Evolutionary conservation across 129 eudicot species (phyloP).

Genomic region (Escallonia herrerae): DNA sequence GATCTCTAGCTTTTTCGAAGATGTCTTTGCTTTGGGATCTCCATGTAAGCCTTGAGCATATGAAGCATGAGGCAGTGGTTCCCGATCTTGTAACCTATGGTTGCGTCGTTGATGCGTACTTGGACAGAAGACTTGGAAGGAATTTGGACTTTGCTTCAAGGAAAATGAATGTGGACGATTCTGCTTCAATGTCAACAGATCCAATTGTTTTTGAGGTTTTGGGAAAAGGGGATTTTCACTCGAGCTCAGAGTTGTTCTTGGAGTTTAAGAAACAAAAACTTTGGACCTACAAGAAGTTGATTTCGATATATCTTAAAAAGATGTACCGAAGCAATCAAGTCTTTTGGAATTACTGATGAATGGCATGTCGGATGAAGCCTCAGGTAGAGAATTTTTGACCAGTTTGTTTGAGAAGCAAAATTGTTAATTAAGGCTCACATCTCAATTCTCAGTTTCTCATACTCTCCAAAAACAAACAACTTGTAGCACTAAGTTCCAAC

Average conservation of each 20-base stretch:
- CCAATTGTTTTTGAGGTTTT: conserved; percentile 67
- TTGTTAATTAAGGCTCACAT: neutral
- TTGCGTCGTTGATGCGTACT: conserved; percentile 80
- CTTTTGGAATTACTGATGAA: conserved; percentile 76
- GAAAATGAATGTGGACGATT: conserved; percentile 48
- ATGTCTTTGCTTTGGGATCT: conserved; percentile 94
- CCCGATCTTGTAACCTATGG: conserved; percentile 97
- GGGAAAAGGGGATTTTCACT: conserved; percentile 93
- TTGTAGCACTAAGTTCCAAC: too few relatives aligned
- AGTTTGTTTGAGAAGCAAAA: neutral
- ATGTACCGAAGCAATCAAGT: conserved; percentile 61
- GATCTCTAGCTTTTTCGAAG: conserved; percentile 77
- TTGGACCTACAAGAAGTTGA: conserved; percentile 64
- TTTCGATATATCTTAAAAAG: conserved; percentile 55
- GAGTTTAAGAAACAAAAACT: conserved; percentile 40
- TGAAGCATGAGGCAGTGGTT: conserved; percentile 52
- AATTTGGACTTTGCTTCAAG: conserved; percentile 69
- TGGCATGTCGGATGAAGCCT: conserved; percentile 6
- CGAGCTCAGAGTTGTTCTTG: conserved; percentile 54
- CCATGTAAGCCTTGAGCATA: conserved; percentile 78
- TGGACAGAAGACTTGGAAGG: conserved; percentile 68
- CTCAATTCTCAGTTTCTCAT: neutral
- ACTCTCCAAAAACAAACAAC: too few relatives aligned
- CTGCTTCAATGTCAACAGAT: conserved; percentile 45
- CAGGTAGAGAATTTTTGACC: too few relatives aligned